A percentile compares a stretch with the other conserved stretches of the same genome.
Conservation (phyloP, 805 yeast species). For the Blastobotrys robertii region DNA sequence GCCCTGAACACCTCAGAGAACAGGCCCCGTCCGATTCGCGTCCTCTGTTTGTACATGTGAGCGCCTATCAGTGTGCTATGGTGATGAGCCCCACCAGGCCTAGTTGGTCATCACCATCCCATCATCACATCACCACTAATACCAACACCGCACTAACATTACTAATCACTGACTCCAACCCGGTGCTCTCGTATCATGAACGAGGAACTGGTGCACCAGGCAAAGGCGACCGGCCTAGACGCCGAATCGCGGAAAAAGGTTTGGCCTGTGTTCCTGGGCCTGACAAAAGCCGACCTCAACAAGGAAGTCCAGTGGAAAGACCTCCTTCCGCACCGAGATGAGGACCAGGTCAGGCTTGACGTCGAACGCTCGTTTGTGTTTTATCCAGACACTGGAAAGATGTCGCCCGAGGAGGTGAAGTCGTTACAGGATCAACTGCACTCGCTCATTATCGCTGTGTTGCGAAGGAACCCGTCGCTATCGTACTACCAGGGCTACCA, state of each 20-base stretch:
- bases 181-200: conserved; percentile 20
- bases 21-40: conserved; percentile 34
- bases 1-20: conserved; percentile 34
- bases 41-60: conserved; percentile 11
- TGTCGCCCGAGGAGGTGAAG: conserved; percentile 21
- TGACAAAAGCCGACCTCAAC: conserved; percentile 7
- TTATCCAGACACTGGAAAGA: conserved; percentile 22
- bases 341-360: conserved; percentile 70
- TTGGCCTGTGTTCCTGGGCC: conserved; percentile 44
- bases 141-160: not conserved
- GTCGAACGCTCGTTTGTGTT: conserved; percentile 58
- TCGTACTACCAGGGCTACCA: conserved; percentile 90
- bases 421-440: conserved; percentile 34
- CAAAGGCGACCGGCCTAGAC: conserved; percentile 31
- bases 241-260: conserved; percentile 32
- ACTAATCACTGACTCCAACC: not conserved
- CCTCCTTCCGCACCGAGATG: conserved; percentile 52
- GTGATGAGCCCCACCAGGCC: not conserved
- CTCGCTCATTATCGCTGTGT: conserved; percentile 40
- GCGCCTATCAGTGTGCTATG: not conserved
- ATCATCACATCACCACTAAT: not conserved
- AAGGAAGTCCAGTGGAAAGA: not conserved
- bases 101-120: not conserved
- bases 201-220: conserved; percentile 24
- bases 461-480: conserved; percentile 52